phyloP scores from a whole-genome alignment of 768 basidiomycete species.

The Auriscalpium vulgare region DNA sequence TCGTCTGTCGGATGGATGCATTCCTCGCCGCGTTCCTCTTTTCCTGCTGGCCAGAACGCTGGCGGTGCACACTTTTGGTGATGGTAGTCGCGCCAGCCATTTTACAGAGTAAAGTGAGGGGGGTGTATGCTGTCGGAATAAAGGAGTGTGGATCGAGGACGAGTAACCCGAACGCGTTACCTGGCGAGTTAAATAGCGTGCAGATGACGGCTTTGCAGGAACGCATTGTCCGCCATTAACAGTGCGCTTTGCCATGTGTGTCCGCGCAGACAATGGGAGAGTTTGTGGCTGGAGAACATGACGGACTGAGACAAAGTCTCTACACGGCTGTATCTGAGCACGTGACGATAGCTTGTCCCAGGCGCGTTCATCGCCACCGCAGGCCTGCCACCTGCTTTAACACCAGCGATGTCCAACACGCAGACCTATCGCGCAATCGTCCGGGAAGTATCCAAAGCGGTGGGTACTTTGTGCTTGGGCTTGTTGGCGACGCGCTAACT shows the following conservation, averaged over 20 bases:
- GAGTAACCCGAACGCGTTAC: neutral
- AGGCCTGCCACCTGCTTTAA: too few relatives aligned
- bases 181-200: neutral
- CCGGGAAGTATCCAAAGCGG: constrained; percentile 47
- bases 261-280: neutral
- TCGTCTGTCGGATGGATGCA: neutral
- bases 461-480: constrained; percentile 24
- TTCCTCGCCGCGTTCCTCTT: too few relatives aligned
- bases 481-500: neutral
- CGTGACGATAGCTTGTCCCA: too few relatives aligned
- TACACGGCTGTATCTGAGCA: neutral
- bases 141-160: neutral
- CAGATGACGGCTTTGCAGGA: neutral
- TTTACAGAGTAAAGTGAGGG: too few relatives aligned
- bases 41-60: too few relatives aligned
- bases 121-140: neutral
- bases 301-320: neutral
- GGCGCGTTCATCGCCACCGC: too few relatives aligned
- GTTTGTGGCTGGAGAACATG: neutral
- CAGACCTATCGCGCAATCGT: constrained; percentile 42
- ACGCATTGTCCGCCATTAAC: too few relatives aligned
- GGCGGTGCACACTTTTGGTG: too few relatives aligned
- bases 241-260: neutral
- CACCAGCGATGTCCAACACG: constrained; percentile 3
- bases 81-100: too few relatives aligned